phyloP scores from a whole-genome alignment of 495 filamentous ascomycete genomes.

The Trichocladium uniseriatum region DNA sequence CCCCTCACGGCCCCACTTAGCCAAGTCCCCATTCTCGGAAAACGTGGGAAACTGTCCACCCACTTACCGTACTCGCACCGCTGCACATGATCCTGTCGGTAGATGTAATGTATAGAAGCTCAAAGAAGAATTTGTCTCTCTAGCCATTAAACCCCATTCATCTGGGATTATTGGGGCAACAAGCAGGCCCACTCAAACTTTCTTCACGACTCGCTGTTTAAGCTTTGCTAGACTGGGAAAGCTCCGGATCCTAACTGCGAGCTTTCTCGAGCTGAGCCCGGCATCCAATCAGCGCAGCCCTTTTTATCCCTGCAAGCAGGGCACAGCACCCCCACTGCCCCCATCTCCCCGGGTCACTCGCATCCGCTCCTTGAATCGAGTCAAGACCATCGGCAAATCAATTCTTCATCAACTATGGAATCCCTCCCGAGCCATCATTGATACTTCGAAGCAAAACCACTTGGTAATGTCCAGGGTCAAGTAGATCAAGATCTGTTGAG shows the following conservation, averaged over 20 bases:
- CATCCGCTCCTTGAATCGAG: slow-evolving; percentile 20
- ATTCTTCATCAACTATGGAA: not conserved
- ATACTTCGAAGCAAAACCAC: no score
- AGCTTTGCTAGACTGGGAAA: slow-evolving; percentile 7
- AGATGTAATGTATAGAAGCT: no score
- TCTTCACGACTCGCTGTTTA: not conserved
- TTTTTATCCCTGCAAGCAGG: not conserved
- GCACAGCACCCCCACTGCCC: slow-evolving; percentile 16
- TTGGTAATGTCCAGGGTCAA: no score
- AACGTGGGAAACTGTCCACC: not conserved
- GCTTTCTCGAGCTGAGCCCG: slow-evolving; percentile 1
- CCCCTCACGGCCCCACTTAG: not conserved
- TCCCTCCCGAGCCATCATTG: no score
- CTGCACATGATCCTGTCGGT: no score
- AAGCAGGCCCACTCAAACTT: no score
- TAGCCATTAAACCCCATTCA: no score
- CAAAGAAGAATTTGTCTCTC: no score
- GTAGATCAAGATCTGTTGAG: no score
- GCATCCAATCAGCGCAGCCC: slow-evolving; percentile 18
- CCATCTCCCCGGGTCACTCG: slow-evolving; percentile 7
- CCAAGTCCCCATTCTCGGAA: not conserved
- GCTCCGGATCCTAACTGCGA: slow-evolving; percentile 17
- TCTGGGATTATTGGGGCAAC: no score
- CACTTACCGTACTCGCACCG: no score
- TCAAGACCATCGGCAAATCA: slow-evolving; percentile 19